phyloP scores from a whole-genome alignment of 352 stramenopile species.

The Pythium oligandrum region DNA sequence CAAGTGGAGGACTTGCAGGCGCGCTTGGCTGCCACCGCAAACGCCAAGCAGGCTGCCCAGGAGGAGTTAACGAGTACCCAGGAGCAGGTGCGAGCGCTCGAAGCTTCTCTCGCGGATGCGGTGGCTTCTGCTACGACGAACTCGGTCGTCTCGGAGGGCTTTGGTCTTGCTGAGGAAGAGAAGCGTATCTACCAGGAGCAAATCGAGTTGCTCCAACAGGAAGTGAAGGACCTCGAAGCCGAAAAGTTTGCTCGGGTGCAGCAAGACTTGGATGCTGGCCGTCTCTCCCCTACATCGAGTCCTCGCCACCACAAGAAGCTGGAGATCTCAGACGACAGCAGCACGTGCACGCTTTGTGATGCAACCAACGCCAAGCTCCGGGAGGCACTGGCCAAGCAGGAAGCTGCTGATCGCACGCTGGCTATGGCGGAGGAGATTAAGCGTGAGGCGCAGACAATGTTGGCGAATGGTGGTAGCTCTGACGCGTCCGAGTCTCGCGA shows the following conservation, averaged over 20 bases:
- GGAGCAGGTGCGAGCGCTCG: constrained; percentile 25
- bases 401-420: constrained; percentile 38
- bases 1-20: constrained; percentile 29
- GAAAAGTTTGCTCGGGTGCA: constrained; percentile 49
- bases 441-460: constrained; percentile 48
- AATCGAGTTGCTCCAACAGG: constrained; percentile 45
- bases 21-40: constrained; percentile 22
- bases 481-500: constrained; percentile 27
- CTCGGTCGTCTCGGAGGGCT: not conserved
- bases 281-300: constrained; percentile 20
- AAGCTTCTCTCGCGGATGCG: constrained; percentile 20
- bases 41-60: constrained; percentile 23
- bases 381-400: constrained; percentile 23
- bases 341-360: constrained; percentile 7
- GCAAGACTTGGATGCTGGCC: constrained; percentile 25
- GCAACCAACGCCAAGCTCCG: constrained; percentile 6
- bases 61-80: constrained; percentile 24
- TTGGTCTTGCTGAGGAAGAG: constrained; percentile 39
- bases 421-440: constrained; percentile 48
- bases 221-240: constrained; percentile 47
- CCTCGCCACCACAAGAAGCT: constrained; percentile 14
- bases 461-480: constrained; percentile 9
- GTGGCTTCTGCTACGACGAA: not conserved
- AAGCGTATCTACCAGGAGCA: constrained; percentile 49
- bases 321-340: constrained; percentile 5